Evolutionary conservation across 2,329 filamentous ascomycete genomes (phyloP).

Genomic region (Exophiala aquamarina): DNA sequence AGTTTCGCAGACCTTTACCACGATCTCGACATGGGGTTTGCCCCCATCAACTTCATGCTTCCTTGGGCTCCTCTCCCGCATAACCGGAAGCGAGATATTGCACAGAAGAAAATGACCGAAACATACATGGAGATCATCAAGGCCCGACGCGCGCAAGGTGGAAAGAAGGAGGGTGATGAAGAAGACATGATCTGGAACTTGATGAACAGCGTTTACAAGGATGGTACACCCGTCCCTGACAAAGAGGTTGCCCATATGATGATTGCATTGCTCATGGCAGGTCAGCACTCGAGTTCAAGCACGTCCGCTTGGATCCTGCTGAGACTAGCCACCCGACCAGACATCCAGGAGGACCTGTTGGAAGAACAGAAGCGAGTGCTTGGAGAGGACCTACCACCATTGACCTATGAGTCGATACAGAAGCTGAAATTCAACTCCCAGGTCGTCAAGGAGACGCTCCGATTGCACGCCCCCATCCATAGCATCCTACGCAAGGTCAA

Average conservation of each 20-base stretch:
- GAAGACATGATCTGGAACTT: constrained; percentile 77
- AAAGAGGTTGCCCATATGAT: constrained; percentile 80
- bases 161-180: constrained; percentile 49
- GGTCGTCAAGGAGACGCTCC: constrained; percentile 70
- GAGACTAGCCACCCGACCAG: constrained; percentile 67
- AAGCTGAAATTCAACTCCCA: constrained; percentile 62
- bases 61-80: constrained; percentile 76
- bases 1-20: constrained; percentile 75
- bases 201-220: constrained; percentile 75
- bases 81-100: constrained; percentile 70
- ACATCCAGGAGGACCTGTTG: constrained; percentile 69
- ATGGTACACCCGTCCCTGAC: constrained; percentile 67
- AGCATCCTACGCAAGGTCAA: constrained; percentile 73
- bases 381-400: constrained; percentile 53
- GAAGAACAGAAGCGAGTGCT: constrained; percentile 62
- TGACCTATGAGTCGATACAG: constrained; percentile 61
- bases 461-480: constrained; percentile 71
- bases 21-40: constrained; percentile 77
- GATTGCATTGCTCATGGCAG: constrained; percentile 83
- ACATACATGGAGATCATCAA: constrained; percentile 72
- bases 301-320: constrained; percentile 77
- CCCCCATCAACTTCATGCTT: constrained; percentile 78
- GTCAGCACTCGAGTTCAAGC: constrained; percentile 77
- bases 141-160: constrained; percentile 52
- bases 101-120: constrained; percentile 67